Evolutionary conservation across 2,329 filamentous ascomycete species (phyloP).

Genomic region (Aulographum hederae): DNA sequence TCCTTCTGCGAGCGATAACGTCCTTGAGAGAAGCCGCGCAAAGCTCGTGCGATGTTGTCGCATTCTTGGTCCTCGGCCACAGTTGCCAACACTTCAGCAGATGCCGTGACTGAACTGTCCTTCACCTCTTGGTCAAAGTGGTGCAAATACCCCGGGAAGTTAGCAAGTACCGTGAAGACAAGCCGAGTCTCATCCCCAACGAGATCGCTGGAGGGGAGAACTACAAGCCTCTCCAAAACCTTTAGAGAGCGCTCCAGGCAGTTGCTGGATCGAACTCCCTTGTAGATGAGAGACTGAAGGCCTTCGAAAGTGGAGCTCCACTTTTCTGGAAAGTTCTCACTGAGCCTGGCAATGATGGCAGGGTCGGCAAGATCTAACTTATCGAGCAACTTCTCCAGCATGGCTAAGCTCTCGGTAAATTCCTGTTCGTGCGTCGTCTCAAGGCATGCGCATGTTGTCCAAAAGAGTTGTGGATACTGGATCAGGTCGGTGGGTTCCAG

Average conservation of each 20-base stretch:
- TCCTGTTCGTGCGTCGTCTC: slow-evolving; percentile 95
- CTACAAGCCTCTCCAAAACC: slow-evolving; percentile 60
- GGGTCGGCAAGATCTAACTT: slow-evolving; percentile 66
- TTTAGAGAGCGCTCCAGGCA: slow-evolving; percentile 64
- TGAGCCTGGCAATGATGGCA: slow-evolving; percentile 48
- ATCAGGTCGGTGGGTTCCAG: slow-evolving; percentile 62
- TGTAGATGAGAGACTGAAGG: slow-evolving; percentile 70
- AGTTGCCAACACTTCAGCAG: slow-evolving; percentile 50
- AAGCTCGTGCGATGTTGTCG: slow-evolving; percentile 44
- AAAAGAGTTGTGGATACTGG: slow-evolving; percentile 89
- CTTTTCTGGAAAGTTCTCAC: slow-evolving; percentile 61
- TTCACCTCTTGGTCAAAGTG: slow-evolving; percentile 50
- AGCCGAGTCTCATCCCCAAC: slow-evolving; percentile 69
- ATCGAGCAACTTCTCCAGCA: slow-evolving; percentile 72
- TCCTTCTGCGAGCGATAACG: slow-evolving; percentile 52
- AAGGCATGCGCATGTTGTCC: slow-evolving; percentile 90
- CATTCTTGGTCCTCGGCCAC: slow-evolving; percentile 59
- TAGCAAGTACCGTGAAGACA: slow-evolving; percentile 77
- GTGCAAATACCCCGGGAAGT: slow-evolving; percentile 69
- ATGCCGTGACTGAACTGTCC: slow-evolving; percentile 30
- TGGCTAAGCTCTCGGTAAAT: slow-evolving; percentile 77
- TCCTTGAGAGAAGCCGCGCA: slow-evolving; percentile 51
- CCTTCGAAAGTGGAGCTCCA: slow-evolving; percentile 89
- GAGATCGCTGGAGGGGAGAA: slow-evolving; percentile 59
- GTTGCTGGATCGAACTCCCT: slow-evolving; percentile 72